Evolutionary conservation across 352 stramenopile species (phyloP), one percentile per base, ranked within the genome.

Genomic region (Globisporangium acanthophoron): DNA sequence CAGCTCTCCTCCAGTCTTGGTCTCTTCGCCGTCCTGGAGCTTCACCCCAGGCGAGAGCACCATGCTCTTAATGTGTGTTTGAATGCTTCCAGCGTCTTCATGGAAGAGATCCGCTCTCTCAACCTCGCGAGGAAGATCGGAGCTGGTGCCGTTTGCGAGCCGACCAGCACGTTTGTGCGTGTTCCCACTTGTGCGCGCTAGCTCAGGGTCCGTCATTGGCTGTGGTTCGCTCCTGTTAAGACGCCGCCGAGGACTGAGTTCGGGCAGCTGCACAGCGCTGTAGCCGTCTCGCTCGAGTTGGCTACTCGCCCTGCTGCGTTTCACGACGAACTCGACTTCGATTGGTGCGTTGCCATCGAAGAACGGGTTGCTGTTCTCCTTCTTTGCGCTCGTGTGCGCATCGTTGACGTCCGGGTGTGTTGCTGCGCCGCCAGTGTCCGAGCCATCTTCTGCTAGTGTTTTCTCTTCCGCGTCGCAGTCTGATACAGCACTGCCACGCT

Each of bases 41-140:
- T 59, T 65, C 46, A 77, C 69, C 4, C 69, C 69, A 1, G 69
- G 60, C 8, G 66, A 63, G 31, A 77, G 58, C 24, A 61, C 53
- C 29, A 77, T 41, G 5, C 40, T 47, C 29, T 56, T 33, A 1
- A 66, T 54, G n/a, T 64, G 56, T 5, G 35, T 41, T 1, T 59
- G 45, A 18, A 56, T 12, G n/a, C 27, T 52, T 21, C 12, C 39
- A 1, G 27, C 15, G n/a, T 65, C 21, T 41, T 52, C 27, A 1
- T 12, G 31, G 33, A 35, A 53, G 15, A 13, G 33, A 9, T 54
- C 31, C 9, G 48, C 21, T 7, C 20, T 44, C 18, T n/a, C 16
- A 3, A 4, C 13, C 5, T 45, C 27, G 41, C n/a, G 9, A 13
- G 21, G 15, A 24, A 31, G 20, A 7, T 7, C n/a, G 5, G 18